Evolutionary conservation across 176 grass and related monocot species (phyloP), one percentile per base, ranked within the genome.

Genomic region (Alloteropsis semialata): DNA sequence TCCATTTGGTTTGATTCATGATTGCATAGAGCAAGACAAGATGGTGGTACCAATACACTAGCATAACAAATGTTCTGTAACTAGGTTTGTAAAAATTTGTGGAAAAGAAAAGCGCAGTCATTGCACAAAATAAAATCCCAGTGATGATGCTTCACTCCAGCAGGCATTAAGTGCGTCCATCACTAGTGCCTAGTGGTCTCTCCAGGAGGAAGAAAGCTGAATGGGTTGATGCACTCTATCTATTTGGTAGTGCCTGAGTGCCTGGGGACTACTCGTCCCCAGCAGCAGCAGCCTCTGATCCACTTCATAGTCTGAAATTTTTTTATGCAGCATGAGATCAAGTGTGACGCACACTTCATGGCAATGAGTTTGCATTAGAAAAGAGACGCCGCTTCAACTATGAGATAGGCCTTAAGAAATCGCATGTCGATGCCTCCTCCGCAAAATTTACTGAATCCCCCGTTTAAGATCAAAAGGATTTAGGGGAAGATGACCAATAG

Each of bases 191-290:
- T 60, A 58, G 74, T 85, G 9, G 64, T 37, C 10, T 28, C 53
- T 48, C 21, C 24, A 60, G 38, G 33, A 38, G 6, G 28, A 69
- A 13, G 63, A 66, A 59, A 36, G 50, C 12, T 67, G 48, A 84
- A 66, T 84, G 61, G 61, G 19, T 22, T 12, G 51, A 62, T 82
- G 69, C 81, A 63, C 69, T 74, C 1, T 61, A 37, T 58, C 17
- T 24, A n/a, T 48, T n/a, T 56, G 22, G 7, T 56, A 72, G 54
- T 82, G 67, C 25, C 46, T 46, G n/a, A 72, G 63, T 61, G 37
- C 82, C 43, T 48, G 15, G 10, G 16, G 5, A 5, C 73, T 66
- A 66, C 27, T 56, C 37, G 18, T 61, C 42, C 72, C 72, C 45
- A 22, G 60, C 72, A 42, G 33, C 70, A 14, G 45, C 71, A 29